These are phyloP conservation scores for Diaporthe caulivora DNA, from an alignment of 2,329 filamentous ascomycete genomes.

Conservation along the genomic window DNA sequence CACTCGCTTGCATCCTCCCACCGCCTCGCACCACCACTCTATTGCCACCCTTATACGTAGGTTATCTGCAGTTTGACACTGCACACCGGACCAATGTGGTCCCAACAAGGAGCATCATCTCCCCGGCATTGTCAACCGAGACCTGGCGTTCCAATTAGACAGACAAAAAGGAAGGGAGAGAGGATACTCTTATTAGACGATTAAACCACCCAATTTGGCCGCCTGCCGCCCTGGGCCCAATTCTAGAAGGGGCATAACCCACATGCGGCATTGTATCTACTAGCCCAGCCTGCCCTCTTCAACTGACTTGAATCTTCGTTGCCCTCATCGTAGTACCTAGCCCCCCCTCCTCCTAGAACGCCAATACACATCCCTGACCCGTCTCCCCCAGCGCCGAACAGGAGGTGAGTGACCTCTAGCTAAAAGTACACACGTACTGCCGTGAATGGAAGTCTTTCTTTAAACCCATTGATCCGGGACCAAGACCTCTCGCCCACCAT, in stretches of 20 bases:
- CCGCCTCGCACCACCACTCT: no score
- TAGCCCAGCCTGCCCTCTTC: not conserved
- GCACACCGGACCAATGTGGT: not conserved
- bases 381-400: not conserved
- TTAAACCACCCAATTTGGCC: not conserved
- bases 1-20: not conserved
- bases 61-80: no score
- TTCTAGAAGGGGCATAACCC: not conserved
- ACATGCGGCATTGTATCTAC: not conserved
- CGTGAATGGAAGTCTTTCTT: not conserved
- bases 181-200: not conserved
- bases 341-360: not conserved
- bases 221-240: not conserved
- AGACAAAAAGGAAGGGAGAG: not conserved
- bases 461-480: not conserved
- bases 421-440: slow-evolving; percentile 4
- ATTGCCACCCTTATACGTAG: not conserved
- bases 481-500: not conserved
- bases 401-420: not conserved
- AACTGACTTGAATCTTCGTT: not conserved
- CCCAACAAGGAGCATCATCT: not conserved
- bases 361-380: not conserved
- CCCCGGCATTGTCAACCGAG: not conserved
- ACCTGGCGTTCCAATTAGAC: not conserved
- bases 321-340: not conserved